Evolutionary conservation across 805 yeast genomes (phyloP).

Genomic region (Deakozyma indianensis): DNA sequence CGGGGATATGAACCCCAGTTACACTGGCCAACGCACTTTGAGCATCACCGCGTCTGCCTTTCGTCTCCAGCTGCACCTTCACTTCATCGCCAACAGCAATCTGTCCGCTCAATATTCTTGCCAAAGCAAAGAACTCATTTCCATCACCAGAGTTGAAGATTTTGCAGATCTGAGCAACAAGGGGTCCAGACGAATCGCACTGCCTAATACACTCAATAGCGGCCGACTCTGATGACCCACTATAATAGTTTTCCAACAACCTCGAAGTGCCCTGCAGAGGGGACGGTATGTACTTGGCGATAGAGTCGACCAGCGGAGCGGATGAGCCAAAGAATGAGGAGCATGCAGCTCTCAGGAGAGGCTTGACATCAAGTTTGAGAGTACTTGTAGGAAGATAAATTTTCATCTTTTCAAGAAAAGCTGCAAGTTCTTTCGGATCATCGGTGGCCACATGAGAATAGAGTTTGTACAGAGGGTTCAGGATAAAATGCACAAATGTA

Average conservation of each 20-base stretch:
- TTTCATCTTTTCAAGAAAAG: slow-evolving; percentile 34
- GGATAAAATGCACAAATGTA: slow-evolving; percentile 49
- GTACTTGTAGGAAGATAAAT: slow-evolving; percentile 22
- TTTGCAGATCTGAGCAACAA: slow-evolving; percentile 43
- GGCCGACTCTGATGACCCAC: slow-evolving; percentile 18
- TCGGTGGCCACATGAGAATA: slow-evolving; percentile 44
- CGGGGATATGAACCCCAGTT: neutral
- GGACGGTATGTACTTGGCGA: slow-evolving; percentile 23
- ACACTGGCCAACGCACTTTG: neutral
- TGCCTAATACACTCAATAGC: slow-evolving; percentile 13
- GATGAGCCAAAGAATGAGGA: slow-evolving; percentile 37
- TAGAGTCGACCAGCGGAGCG: slow-evolving; percentile 38
- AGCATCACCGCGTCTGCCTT: slow-evolving; percentile 41
- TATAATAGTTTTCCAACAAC: slow-evolving; percentile 16
- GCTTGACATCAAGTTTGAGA: slow-evolving; percentile 37
- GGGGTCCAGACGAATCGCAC: slow-evolving; percentile 28
- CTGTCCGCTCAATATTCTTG: slow-evolving; percentile 49
- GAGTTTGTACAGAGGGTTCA: slow-evolving; percentile 72
- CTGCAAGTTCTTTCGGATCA: slow-evolving; percentile 29
- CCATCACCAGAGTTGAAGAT: slow-evolving; percentile 43
- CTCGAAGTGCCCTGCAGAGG: slow-evolving; percentile 24
- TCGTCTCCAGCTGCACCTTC: slow-evolving; percentile 41
- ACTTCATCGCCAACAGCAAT: slow-evolving; percentile 34
- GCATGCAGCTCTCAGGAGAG: slow-evolving; percentile 42
- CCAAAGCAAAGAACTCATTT: slow-evolving; percentile 37